phyloP scores from a whole-genome alignment of 2,329 filamentous ascomycete genomes.

The Colletotrichum lini region DNA sequence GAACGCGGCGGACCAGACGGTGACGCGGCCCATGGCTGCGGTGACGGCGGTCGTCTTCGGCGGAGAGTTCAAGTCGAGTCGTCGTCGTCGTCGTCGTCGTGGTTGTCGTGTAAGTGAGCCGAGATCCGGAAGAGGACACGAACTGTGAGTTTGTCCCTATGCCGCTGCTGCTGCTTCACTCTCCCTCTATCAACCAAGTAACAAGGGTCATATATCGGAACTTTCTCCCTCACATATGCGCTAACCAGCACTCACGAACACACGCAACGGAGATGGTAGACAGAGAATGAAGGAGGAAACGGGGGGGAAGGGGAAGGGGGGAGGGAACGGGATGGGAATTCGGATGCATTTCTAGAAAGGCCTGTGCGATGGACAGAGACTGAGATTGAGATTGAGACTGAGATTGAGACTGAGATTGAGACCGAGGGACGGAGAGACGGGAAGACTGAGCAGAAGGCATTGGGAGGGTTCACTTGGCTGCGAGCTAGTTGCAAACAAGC shows the following conservation, averaged over 20 bases:
- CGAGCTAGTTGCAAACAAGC: background rate
- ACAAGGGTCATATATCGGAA: background rate
- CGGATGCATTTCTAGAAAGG: slow-evolving; percentile 24
- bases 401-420: too few species aligned
- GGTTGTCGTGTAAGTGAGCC: background rate
- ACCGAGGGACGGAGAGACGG: too few species aligned
- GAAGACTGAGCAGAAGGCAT: too few species aligned
- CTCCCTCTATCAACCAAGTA: background rate
- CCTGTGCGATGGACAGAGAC: slow-evolving; percentile 1
- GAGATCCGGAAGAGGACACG: background rate
- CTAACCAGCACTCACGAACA: background rate
- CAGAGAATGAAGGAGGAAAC: background rate
- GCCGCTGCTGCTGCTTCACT: background rate
- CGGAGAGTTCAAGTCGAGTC: background rate
- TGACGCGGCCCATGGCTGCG: slow-evolving; percentile 33
- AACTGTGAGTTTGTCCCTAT: background rate
- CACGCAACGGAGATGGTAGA: background rate
- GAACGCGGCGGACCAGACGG: slow-evolving; percentile 46
- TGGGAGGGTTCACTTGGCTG: too few species aligned
- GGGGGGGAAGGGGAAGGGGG: background rate
- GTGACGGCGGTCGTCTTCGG: background rate
- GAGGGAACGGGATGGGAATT: background rate
- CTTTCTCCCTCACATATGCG: background rate
- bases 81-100: too few species aligned
- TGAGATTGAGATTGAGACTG: too few species aligned